Conservation (phyloP, 2,329 filamentous ascomycete species). For the Ceratocystis colombiana region DNA sequence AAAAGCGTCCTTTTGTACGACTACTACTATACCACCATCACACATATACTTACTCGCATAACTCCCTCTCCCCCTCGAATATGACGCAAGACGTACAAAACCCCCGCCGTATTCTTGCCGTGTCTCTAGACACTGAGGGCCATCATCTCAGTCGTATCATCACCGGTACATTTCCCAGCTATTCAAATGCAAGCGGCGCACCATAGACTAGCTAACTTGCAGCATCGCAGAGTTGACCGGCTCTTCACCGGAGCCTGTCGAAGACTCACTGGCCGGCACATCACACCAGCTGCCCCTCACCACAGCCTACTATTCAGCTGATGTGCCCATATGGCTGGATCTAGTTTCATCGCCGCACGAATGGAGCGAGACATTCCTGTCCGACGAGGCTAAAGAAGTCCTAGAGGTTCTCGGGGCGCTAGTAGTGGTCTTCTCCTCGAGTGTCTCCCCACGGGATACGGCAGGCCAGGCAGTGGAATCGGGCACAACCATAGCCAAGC, state of each 20-base stretch:
- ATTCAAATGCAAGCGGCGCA: background rate
- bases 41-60: background rate
- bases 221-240: conserved; percentile 43
- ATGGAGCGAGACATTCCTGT: conserved; percentile 51
- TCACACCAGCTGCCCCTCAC: conserved; percentile 47
- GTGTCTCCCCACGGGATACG: conserved; percentile 19
- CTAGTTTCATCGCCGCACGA: conserved; percentile 39
- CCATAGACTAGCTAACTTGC: conserved; percentile 7
- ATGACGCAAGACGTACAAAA: conserved; percentile 20
- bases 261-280: conserved; percentile 45
- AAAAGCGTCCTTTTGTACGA: too few relatives aligned
- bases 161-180: conserved; percentile 38
- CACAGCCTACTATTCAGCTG: conserved; percentile 52
- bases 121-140: conserved; percentile 41
- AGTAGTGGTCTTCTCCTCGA: conserved; percentile 36
- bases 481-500: conserved; percentile 29
- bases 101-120: conserved; percentile 47
- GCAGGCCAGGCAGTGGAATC: background rate
- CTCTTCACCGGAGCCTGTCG: conserved; percentile 34
- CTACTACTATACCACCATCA: background rate
- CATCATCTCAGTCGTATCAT: conserved; percentile 42
- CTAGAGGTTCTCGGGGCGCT: conserved; percentile 51
- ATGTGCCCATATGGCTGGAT: conserved; percentile 58
- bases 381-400: conserved; percentile 52
- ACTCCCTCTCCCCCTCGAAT: background rate